Conservation (phyloP, 371 early-diverging fungal genomes). For the Mortierella sp. region DNA sequence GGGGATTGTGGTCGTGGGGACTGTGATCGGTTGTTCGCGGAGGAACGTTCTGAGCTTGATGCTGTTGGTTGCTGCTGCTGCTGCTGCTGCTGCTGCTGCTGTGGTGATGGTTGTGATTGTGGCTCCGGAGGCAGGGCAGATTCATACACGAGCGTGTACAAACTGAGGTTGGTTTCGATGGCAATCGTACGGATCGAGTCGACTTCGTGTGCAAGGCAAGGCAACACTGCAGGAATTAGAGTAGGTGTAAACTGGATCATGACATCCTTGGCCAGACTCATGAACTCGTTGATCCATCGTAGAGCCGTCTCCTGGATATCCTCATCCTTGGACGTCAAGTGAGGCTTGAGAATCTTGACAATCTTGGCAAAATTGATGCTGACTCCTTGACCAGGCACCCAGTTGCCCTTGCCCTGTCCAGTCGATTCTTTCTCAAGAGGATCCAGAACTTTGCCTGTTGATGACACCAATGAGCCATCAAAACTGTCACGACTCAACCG, state of each 20-base stretch:
- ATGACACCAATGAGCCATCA: slow-evolving; percentile 4
- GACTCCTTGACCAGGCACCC: slow-evolving; percentile 80
- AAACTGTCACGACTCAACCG: slow-evolving; percentile 7
- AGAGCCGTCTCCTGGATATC: slow-evolving; percentile 90
- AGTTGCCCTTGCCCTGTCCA: slow-evolving; percentile 66
- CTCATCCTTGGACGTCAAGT: slow-evolving; percentile 81
- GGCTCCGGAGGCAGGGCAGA: slow-evolving; percentile 54
- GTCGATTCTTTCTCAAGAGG: slow-evolving; percentile 41
- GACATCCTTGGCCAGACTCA: slow-evolving; percentile 77
- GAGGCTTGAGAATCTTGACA: slow-evolving; percentile 82
- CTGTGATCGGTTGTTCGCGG: slow-evolving; percentile 21
- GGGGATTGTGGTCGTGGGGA: slow-evolving; percentile 50
- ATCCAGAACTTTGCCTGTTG: too few species aligned
- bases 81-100: slow-evolving; percentile 2
- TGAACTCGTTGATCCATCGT: slow-evolving; percentile 89
- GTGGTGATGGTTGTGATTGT: slow-evolving; percentile 9
- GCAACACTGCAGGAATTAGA: slow-evolving; percentile 82
- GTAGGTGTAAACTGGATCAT: slow-evolving; percentile 81
- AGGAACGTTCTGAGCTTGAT: background rate
- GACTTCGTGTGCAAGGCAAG: slow-evolving; percentile 82
- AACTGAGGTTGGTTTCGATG: slow-evolving; percentile 74
- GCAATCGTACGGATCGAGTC: slow-evolving; percentile 74
- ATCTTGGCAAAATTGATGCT: slow-evolving; percentile 81
- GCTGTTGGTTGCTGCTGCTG: background rate
- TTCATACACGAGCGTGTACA: slow-evolving; percentile 78